Percentiles rank a stretch among this genome's conserved stretches.
phyloP scores from a whole-genome alignment of 495 filamentous ascomycete genomes.

The Recurvomyces mirabilis region DNA sequence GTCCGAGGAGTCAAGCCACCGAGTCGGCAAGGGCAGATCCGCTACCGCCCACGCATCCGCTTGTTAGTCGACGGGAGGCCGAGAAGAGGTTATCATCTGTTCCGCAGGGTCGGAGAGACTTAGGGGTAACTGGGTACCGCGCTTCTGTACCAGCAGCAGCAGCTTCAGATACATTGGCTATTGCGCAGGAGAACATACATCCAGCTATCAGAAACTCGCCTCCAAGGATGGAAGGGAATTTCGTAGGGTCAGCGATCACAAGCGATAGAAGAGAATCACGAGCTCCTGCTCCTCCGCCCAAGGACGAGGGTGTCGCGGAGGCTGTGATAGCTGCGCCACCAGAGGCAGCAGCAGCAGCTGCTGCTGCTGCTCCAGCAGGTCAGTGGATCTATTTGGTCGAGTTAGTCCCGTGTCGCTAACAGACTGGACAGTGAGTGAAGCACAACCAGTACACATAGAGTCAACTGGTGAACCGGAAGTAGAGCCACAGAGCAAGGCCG shows the following conservation, averaged over 20 bases:
- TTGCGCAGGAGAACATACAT: neutral
- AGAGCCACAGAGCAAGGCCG: neutral
- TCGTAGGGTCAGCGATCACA: neutral
- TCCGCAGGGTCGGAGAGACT: neutral
- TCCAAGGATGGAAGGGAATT: neutral
- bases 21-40: constrained; percentile 2
- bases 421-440: constrained; percentile 1
- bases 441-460: constrained; percentile 3
- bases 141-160: no score
- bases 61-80: constrained; percentile 3
- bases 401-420: neutral
- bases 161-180: neutral
- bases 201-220: neutral
- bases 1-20: neutral
- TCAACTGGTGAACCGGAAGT: neutral
- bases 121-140: neutral
- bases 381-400: neutral
- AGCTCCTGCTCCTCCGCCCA: constrained; percentile 4
- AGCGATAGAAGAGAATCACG: no score
- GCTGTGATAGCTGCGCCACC: neutral
- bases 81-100: constrained; percentile 2
- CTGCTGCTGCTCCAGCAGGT: constrained; percentile 5
- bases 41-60: constrained; percentile 13
- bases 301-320: constrained; percentile 7
- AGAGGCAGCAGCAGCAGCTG: constrained; percentile 5